A percentile compares a stretch with the other conserved stretches of the same genome.
Evolutionary conservation across 176 grass and related monocot genomes (phyloP).

Genomic region (Tuctoria greenei): DNA sequence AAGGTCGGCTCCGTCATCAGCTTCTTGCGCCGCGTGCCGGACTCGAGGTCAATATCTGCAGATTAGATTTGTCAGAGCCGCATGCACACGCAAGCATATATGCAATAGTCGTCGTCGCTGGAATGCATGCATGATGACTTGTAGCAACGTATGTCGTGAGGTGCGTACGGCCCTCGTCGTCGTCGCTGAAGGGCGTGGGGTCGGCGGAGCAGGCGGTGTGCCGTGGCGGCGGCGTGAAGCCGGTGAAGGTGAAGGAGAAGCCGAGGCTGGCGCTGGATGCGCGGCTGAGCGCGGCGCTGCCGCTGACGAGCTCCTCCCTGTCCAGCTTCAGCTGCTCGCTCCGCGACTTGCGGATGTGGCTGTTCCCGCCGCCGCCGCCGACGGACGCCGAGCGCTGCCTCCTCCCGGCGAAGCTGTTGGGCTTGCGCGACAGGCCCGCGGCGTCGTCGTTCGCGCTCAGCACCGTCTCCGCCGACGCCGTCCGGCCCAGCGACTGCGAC

Average conservation of each 20-base stretch:
- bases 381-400: constrained; percentile 42
- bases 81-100: too few relatives aligned
- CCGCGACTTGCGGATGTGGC: constrained; percentile 75
- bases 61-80: too few relatives aligned
- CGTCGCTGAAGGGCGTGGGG: constrained; percentile 55
- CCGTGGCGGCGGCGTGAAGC: constrained; percentile 82
- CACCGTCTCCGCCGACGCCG: constrained; percentile 68
- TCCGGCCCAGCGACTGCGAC: constrained; percentile 62
- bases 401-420: constrained; percentile 46
- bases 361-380: constrained; percentile 8
- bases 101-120: too few relatives aligned
- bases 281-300: constrained; percentile 77
- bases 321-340: constrained; percentile 85
- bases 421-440: constrained; percentile 47
- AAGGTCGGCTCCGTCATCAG: constrained; percentile 73
- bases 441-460: constrained; percentile 28
- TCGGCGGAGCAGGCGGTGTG: constrained; percentile 35
- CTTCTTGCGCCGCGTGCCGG: constrained; percentile 48
- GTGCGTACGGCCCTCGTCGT: constrained; percentile 56
- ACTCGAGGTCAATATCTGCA: constrained; percentile 67
- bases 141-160: too few relatives aligned
- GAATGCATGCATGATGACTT: too few relatives aligned
- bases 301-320: constrained; percentile 71
- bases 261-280: constrained; percentile 97
- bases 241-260: constrained; percentile 95